phyloP scores from a whole-genome alignment of 495 filamentous ascomycete genomes.

The Aspergillus nanangensis region DNA sequence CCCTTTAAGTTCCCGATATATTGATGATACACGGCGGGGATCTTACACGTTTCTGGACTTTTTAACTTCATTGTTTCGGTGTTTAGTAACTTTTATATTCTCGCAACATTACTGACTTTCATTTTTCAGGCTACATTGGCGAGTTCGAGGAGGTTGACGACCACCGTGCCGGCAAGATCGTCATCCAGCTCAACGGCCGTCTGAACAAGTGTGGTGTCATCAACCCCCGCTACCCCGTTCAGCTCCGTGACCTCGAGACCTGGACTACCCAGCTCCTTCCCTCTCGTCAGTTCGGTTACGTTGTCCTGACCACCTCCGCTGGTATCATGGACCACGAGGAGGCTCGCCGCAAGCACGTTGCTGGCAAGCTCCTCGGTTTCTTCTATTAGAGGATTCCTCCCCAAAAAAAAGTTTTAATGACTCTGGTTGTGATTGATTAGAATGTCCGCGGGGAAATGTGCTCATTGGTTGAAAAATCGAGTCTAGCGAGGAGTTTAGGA shows the following conservation, averaged over 20 bases:
- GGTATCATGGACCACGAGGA: constrained; percentile 99
- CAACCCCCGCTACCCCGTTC: constrained; percentile 97
- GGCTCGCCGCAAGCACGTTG: constrained; percentile 94
- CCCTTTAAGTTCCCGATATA: constrained; percentile 99
- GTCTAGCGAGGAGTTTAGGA: constrained; percentile 10
- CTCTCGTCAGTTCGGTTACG: constrained; percentile 98
- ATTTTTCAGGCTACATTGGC: constrained; percentile 87
- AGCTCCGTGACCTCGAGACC: constrained; percentile 94
- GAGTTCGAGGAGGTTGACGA: constrained; percentile 99
- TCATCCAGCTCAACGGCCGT: constrained; percentile 88
- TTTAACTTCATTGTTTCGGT: constrained; percentile 34
- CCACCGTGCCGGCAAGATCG: constrained; percentile 97
- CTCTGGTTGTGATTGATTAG: constrained; percentile 25
- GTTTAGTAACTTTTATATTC: constrained; percentile 21
- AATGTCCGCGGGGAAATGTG: constrained; percentile 19
- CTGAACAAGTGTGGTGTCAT: constrained; percentile 99
- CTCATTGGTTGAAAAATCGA: constrained; percentile 9
- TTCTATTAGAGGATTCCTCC: constrained; percentile 68
- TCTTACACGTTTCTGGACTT: constrained; percentile 88
- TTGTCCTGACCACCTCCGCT: constrained; percentile 96
- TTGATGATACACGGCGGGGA: constrained; percentile 61
- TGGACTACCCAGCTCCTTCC: constrained; percentile 98
- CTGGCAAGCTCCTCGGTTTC: constrained; percentile 95
- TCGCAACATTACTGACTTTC: constrained; percentile 38
- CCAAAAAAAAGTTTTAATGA: constrained; percentile 26